Evolutionary conservation across 2,329 filamentous ascomycete genomes (phyloP), one percentile per base, ranked within the genome.

Genomic region (Chalaropsis thielavioides): DNA sequence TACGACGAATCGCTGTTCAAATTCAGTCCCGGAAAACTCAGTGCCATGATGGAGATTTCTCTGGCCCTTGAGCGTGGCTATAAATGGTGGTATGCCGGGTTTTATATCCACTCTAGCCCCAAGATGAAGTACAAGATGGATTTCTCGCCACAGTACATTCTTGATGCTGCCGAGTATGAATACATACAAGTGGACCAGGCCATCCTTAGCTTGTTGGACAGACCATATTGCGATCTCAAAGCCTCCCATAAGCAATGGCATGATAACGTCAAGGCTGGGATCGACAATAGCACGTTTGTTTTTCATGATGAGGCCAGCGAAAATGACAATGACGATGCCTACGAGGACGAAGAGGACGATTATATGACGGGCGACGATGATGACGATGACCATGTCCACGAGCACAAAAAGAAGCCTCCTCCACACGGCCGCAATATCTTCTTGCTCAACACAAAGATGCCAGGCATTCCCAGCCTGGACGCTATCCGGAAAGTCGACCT

Each of bases 111-210:
- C 72, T 84, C 77, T 64, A 92, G 89, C 70, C 79, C 82, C 63
- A 94, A 94, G 76, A 92, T 94, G 89, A 80, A 80, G 69, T 94
- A 94, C 77, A 94, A 94, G 76, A 87, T 85, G 66, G 86, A 91
- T 71, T 94, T 89, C 72, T 78, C 80, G 11, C 89, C 88, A 1
- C 87, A 90, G 71, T 83, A 86, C 70, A 80, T 94, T 11, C 79
- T 92, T 11, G 87, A 92, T 68, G 86, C 87, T 0, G 82, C 85
- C 68, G 80, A 79, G 0, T 77, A 86, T 68, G 72, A 75, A 8
- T 90, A 87, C 87, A 77, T 85, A 68, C 75, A 76, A 0, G 72
- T 90, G 22, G 80, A 85, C 68, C 74, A 71, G 72, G 38, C 66
- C 3, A 62, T 66, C 22, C 40, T 44, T n/a, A 31, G 63, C 31